Evolutionary conservation across 225 moss, liverwort and hornwort species (phyloP).

Genomic region (Pseudisothecium myosuroides): DNA sequence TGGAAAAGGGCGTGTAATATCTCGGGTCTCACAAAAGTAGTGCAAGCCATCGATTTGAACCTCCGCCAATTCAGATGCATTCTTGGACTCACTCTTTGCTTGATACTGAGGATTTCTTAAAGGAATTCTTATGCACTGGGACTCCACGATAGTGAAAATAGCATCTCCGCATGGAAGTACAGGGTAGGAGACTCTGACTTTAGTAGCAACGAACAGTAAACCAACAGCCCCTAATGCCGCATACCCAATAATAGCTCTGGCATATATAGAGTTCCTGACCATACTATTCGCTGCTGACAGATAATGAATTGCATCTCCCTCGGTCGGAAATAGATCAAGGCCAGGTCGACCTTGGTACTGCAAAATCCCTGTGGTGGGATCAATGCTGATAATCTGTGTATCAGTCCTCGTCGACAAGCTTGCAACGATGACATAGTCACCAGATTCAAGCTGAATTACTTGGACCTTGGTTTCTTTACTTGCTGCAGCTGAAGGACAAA

Average conservation of each 20-base stretch:
- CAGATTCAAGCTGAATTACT: slow-evolving; percentile 71
- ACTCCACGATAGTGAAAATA: slow-evolving; percentile 65
- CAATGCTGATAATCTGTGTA: slow-evolving; percentile 83
- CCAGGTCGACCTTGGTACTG: slow-evolving; percentile 66
- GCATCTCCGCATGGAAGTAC: slow-evolving; percentile 86
- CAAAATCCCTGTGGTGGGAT: slow-evolving; percentile 84
- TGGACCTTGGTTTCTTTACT: slow-evolving; percentile 70
- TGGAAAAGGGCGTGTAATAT: slow-evolving; percentile 92
- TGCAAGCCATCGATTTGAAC: slow-evolving; percentile 66
- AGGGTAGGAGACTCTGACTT: slow-evolving; percentile 47
- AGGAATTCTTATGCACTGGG: slow-evolving; percentile 80
- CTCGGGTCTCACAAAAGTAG: slow-evolving; percentile 87
- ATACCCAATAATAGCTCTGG: slow-evolving; percentile 83
- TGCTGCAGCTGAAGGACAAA: slow-evolving; percentile 22
- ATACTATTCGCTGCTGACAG: slow-evolving; percentile 14
- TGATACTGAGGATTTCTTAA: slow-evolving; percentile 68
- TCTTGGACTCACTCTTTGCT: slow-evolving; percentile 75
- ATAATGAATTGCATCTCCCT: slow-evolving; percentile 64
- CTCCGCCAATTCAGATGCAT: slow-evolving; percentile 78
- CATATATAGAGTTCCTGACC: slow-evolving; percentile 36
- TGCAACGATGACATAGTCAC: slow-evolving; percentile 69
- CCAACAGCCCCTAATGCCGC: slow-evolving; percentile 77
- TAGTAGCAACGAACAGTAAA: slow-evolving; percentile 68
- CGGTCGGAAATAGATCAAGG: slow-evolving; percentile 62
- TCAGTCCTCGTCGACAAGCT: slow-evolving; percentile 77